Evolutionary conservation across 208 protist genomes (phyloP).

Genomic region (Entamoeba dispar): DNA sequence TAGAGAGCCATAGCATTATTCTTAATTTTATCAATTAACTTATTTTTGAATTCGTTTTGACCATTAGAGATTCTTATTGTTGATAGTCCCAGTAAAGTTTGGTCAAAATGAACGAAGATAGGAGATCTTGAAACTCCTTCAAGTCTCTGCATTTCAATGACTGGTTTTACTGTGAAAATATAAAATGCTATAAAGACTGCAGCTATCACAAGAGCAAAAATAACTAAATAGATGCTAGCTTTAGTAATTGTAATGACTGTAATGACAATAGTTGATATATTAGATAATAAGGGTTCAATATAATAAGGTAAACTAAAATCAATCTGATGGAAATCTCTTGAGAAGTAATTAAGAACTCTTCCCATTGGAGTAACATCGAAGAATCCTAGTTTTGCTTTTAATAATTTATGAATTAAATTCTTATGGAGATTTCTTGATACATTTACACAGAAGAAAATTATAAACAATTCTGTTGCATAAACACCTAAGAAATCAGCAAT

Average conservation of each 20-base stretch:
- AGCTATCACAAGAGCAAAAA: neutral
- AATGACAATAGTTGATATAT: neutral
- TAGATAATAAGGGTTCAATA: neutral
- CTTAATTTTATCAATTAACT: neutral
- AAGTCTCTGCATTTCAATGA: constrained; percentile 63
- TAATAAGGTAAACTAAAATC: neutral
- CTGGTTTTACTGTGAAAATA: constrained; percentile 39
- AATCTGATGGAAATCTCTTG: constrained; percentile 9
- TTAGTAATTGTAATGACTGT: neutral
- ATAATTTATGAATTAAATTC: neutral
- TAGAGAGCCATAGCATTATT: neutral
- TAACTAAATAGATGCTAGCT: neutral
- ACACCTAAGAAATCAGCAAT: neutral
- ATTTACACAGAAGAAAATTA: neutral
- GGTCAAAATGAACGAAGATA: constrained; percentile 59
- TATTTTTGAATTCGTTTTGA: neutral
- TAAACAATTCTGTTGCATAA: neutral
- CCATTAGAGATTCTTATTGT: constrained; percentile 53
- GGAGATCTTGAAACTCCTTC: constrained; percentile 58
- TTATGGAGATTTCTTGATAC: neutral
- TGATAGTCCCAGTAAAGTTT: constrained; percentile 54
- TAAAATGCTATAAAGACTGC: neutral
- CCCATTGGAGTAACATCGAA: constrained; percentile 19
- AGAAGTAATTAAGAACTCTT: constrained; percentile 14
- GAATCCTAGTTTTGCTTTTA: neutral